Evolutionary conservation across 192 early-diverging fungal genomes (phyloP).

Genomic region (Podila epigama): DNA sequence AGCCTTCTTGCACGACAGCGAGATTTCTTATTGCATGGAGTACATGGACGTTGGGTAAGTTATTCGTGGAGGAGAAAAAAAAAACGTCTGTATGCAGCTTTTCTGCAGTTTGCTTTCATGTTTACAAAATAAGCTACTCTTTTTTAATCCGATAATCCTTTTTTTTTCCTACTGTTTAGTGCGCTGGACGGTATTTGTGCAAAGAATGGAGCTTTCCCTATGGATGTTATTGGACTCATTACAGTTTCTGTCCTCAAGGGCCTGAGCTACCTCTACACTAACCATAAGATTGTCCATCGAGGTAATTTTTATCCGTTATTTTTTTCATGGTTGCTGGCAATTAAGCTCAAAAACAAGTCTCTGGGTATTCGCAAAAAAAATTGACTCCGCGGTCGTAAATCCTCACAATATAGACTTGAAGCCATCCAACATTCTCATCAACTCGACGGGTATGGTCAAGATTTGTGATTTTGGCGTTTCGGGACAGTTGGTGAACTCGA

Average conservation of each 20-base stretch:
- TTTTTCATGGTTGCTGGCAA: background rate
- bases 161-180: conserved; percentile 14
- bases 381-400: background rate
- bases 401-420: conserved; percentile 67
- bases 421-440: conserved; percentile 87
- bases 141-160: background rate
- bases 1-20: conserved; percentile 86
- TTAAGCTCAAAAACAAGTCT: background rate
- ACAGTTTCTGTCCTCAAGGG: conserved; percentile 82
- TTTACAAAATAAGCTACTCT: no score
- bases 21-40: conserved; percentile 97
- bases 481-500: conserved; percentile 83
- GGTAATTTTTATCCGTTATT: conserved; percentile 53
- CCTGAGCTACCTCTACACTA: conserved; percentile 85
- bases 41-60: conserved; percentile 90
- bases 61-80: background rate
- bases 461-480: conserved; percentile 93
- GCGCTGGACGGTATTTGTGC: conserved; percentile 94
- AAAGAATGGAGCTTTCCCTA: conserved; percentile 88
- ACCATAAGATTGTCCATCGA: conserved; percentile 94
- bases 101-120: background rate
- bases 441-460: conserved; percentile 81
- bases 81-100: background rate
- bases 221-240: conserved; percentile 87
- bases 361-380: background rate